phyloP scores from a whole-genome alignment of 2,329 filamentous ascomycete genomes.

The Phialophora macrospora region DNA sequence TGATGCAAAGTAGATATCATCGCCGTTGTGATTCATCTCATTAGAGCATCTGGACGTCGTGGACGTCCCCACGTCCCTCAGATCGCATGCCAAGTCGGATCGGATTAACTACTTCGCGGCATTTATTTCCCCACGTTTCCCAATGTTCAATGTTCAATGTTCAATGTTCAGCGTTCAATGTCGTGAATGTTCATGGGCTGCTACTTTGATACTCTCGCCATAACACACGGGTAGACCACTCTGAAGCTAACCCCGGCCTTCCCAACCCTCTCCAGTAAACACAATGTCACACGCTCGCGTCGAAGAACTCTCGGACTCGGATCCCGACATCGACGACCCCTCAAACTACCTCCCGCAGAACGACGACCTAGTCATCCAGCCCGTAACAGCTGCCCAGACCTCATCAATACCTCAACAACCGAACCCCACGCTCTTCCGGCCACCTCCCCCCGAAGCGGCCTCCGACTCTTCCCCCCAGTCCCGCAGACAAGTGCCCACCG shows the following conservation, averaged over 20 bases:
- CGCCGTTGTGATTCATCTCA: not conserved
- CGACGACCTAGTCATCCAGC: slow-evolving; percentile 47
- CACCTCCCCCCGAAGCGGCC: slow-evolving; percentile 48
- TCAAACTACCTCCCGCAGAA: slow-evolving; percentile 60
- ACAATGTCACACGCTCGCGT: slow-evolving; percentile 81
- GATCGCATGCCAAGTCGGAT: not conserved
- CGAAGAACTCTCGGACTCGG: slow-evolving; percentile 91
- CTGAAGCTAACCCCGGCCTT: not conserved
- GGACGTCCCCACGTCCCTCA: no score
- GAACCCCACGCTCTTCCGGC: slow-evolving; percentile 51
- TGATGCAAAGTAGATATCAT: no score
- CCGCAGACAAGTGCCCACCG: slow-evolving; percentile 57
- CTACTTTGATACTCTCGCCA: not conserved
- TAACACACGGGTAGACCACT: not conserved
- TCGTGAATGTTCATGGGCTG: not conserved
- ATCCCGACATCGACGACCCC: slow-evolving; percentile 87
- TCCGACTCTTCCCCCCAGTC: slow-evolving; percentile 45
- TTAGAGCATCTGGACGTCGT: no score
- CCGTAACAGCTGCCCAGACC: slow-evolving; percentile 44
- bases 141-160: not conserved
- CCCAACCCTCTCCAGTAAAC: not conserved
- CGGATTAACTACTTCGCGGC: not conserved
- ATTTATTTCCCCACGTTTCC: not conserved
- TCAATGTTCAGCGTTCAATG: not conserved
- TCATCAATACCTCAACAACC: slow-evolving; percentile 39